Evolutionary conservation across 306 rosid genomes (phyloP).

Genomic region (Elaeagnus macrophylla): DNA sequence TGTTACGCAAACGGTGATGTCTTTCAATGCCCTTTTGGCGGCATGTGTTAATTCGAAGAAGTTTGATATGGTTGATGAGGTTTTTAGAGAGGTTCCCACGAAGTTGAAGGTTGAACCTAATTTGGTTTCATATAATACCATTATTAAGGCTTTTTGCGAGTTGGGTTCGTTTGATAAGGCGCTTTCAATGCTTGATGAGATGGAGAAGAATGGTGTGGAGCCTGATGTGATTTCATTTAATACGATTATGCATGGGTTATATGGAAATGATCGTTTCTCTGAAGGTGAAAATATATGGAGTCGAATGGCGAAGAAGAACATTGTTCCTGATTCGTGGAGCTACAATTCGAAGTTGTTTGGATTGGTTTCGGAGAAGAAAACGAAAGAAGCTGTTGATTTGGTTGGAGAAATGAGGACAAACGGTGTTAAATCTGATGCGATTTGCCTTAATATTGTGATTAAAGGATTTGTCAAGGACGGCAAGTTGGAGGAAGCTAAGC

Average conservation of each 20-base stretch:
- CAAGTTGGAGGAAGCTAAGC: slow-evolving; percentile 47
- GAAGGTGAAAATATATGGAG: slow-evolving; percentile 58
- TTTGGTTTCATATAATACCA: slow-evolving; percentile 54
- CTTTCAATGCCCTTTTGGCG: slow-evolving; percentile 57
- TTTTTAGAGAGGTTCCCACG: slow-evolving; percentile 36
- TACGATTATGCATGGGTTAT: slow-evolving; percentile 47
- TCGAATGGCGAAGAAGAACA: slow-evolving; percentile 36
- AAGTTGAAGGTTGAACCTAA: slow-evolving; percentile 46
- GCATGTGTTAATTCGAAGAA: slow-evolving; percentile 48
- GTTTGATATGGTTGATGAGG: slow-evolving; percentile 28
- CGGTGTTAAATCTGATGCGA: slow-evolving; percentile 43
- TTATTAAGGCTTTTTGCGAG: slow-evolving; percentile 45
- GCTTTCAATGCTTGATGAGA: slow-evolving; percentile 28
- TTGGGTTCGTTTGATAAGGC: slow-evolving; percentile 47
- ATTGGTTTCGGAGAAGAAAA: slow-evolving; percentile 43
- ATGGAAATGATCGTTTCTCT: slow-evolving; percentile 29
- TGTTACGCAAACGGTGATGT: slow-evolving; percentile 40
- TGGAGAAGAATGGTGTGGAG: slow-evolving; percentile 40
- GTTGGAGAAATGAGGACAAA: slow-evolving; percentile 37
- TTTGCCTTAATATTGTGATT: slow-evolving; percentile 53
- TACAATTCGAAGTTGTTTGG: slow-evolving; percentile 57
- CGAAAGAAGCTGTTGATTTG: slow-evolving; percentile 38
- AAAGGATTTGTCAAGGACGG: slow-evolving; percentile 44
- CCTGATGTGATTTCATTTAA: slow-evolving; percentile 55
- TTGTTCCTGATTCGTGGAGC: slow-evolving; percentile 39